A percentile compares a stretch with the other conserved stretches of the same genome.
Evolutionary conservation across 805 yeast genomes (phyloP).

Genomic region (Barnettozyma sp.): DNA sequence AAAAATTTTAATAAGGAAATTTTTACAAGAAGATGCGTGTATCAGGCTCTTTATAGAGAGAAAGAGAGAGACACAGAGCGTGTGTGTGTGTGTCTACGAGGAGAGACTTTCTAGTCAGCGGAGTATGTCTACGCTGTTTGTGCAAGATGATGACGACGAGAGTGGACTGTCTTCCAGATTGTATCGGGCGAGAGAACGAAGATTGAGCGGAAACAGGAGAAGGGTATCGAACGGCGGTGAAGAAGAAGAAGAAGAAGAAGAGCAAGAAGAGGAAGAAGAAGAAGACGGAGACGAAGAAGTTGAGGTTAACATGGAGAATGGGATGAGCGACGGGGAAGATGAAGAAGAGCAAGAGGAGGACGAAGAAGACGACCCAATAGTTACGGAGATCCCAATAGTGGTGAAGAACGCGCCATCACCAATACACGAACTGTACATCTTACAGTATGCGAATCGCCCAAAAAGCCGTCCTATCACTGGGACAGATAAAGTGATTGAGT

Average conservation of each 20-base stretch:
- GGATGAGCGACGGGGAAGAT: not conserved
- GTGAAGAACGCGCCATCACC: conserved; percentile 27
- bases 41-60: no score
- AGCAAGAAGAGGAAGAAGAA: conserved; percentile 16
- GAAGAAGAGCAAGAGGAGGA: conserved; percentile 7
- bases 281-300: no score
- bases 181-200: no score
- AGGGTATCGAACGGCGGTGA: no score
- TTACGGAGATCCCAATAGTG: conserved; percentile 53
- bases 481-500: conserved; percentile 28
- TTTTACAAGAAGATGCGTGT: no score
- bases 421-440: conserved; percentile 31
- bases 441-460: conserved; percentile 61
- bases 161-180: not conserved
- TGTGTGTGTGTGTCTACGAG: no score
- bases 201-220: no score
- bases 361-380: conserved; percentile 42
- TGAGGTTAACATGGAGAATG: no score
- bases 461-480: conserved; percentile 33
- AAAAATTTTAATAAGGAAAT: no score
- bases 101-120: no score
- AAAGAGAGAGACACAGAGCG: no score
- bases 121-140: conserved; percentile 9
- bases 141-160: conserved; percentile 10
- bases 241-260: not conserved